A percentile compares a stretch with the other conserved stretches of the same genome.
phyloP scores from a whole-genome alignment of 164 flowering plant species.

The Liquidambar formosana region DNA sequence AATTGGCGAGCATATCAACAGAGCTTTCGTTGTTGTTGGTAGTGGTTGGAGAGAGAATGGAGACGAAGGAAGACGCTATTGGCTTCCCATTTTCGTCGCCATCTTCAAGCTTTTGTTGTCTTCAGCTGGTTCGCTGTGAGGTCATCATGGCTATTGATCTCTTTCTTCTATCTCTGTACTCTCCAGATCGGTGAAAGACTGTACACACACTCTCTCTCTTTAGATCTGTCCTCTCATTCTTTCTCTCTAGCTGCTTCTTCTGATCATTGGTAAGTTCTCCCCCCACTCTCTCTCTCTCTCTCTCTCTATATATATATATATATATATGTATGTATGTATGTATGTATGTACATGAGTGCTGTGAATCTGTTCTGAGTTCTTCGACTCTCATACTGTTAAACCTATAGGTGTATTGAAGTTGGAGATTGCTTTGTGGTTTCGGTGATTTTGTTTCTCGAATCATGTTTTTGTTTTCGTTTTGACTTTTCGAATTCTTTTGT shows the following conservation, averaged over 20 bases:
- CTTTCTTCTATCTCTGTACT: neutral
- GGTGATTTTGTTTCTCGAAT: no score
- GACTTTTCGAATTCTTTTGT: no score
- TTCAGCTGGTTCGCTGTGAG: neutral
- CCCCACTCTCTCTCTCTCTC: neutral
- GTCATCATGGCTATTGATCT: neutral
- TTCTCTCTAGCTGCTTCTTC: neutral
- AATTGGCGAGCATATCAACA: neutral
- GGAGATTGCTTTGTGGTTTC: no score
- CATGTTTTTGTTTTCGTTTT: no score
- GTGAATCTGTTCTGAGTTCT: no score
- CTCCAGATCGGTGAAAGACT: neutral
- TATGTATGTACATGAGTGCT: no score
- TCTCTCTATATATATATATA: neutral
- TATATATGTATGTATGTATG: neutral
- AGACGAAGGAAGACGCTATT: neutral
- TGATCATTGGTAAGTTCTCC: conserved; percentile 3
- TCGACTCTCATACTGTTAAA: no score
- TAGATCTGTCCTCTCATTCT: neutral
- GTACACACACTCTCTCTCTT: neutral
- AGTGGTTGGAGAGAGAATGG: neutral
- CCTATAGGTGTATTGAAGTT: no score
- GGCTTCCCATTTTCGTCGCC: conserved; percentile 11
- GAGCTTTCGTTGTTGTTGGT: neutral
- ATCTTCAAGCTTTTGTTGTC: neutral